phyloP scores from a whole-genome alignment of 208 protist species.

The Porcisia hertigi region DNA sequence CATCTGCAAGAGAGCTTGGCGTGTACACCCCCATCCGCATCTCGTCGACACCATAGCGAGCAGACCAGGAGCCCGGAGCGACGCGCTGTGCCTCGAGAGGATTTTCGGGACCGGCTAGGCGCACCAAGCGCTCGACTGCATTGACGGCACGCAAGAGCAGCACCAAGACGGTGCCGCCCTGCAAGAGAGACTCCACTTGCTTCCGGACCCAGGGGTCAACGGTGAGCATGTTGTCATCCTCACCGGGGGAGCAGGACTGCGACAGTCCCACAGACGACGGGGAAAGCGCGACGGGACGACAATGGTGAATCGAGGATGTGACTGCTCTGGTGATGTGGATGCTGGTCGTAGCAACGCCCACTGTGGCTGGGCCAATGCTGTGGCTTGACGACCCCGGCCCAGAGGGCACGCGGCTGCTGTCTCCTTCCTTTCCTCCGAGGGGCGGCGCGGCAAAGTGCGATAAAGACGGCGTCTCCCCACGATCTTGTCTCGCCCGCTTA shows the following conservation, averaged over 20 bases:
- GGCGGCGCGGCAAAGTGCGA: neutral
- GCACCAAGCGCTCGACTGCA: conserved; percentile 59
- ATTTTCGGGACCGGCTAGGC: conserved; percentile 71
- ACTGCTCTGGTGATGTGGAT: neutral
- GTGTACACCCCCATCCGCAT: conserved; percentile 73
- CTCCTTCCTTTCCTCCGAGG: neutral
- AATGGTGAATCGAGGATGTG: neutral
- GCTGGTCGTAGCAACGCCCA: neutral
- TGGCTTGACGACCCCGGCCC: neutral
- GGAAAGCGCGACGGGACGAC: neutral
- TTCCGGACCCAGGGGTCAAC: conserved; percentile 11
- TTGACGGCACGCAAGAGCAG: conserved; percentile 54
- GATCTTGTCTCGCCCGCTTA: neutral
- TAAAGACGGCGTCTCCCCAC: neutral
- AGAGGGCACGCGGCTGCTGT: neutral
- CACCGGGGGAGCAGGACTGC: neutral
- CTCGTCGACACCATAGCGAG: conserved; percentile 54
- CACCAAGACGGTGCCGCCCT: conserved; percentile 63
- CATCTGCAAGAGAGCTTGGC: conserved; percentile 51
- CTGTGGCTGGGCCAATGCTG: neutral
- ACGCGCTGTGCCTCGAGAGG: conserved; percentile 49
- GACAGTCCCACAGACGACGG: neutral
- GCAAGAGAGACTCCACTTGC: conserved; percentile 51
- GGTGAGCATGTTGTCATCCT: conserved; percentile 6
- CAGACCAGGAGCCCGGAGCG: conserved; percentile 55